Evolutionary conservation across 225 moss, liverwort and hornwort genomes (phyloP), one percentile per base, ranked within the genome.

Genomic region (Marchantia paleacea): DNA sequence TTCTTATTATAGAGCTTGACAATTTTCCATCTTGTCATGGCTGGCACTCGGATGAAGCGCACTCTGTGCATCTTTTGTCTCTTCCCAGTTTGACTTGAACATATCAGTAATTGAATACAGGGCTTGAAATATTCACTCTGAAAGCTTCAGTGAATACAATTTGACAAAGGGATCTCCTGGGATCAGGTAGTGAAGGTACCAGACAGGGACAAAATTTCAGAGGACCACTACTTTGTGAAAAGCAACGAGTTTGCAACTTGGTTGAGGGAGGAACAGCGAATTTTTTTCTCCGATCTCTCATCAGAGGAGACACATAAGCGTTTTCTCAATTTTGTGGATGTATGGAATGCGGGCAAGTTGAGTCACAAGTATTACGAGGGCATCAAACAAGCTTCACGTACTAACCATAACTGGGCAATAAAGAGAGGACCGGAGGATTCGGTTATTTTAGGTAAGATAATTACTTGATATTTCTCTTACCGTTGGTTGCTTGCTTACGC

Each of bases 221-320:
- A 89, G 55, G 94, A 94, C 26, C 88, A 96, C 78, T 96, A 96
- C 72, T 96, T 89, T 80, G 82, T 90, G 61, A 96, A 94, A 64
- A 96, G 85, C 85, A 87, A 80, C 12, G 94, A 96, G 79, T 92
- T 94, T 85, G 96, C 96, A 70, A 89, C 89, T 80, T 94, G 94
- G 93, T 80, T 96, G 83, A 96, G 92, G 88, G 96, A 96, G 83
- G 91, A 90, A 4, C 88, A 87, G 57, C 85, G 91, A 75, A 75
- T 94, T 10, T 94, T 84, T 75, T 96, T 94, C 82, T 92, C 94
- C 18, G 88, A 87, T 82, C 79, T 96, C 31, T 91, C 87, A 13
- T 96, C 92, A 57, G 87, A 94, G 78, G 96, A 92, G 68, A 94
- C 92, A 66, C 96, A 94, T 82, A 86, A 90, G 52, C 58, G 86